phyloP scores from a whole-genome alignment of 345 rosid species.

The Ailanthus altissimus region DNA sequence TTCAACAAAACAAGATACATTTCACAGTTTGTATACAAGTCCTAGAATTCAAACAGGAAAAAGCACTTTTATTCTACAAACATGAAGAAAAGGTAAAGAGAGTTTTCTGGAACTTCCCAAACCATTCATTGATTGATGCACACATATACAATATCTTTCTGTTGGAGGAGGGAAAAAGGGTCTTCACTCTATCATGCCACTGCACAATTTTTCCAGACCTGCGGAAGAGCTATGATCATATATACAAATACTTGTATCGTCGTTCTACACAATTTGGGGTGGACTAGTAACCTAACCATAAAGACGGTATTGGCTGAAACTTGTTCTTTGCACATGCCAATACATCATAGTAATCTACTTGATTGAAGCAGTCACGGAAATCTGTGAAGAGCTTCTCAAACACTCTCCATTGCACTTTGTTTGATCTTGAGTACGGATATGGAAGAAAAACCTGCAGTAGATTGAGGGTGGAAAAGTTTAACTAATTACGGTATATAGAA shows the following conservation, averaged over 20 bases:
- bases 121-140: background rate
- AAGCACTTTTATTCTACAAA: background rate
- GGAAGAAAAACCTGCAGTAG: conserved; percentile 72
- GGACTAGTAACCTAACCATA: conserved; percentile 72
- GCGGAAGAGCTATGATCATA: background rate
- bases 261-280: background rate
- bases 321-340: conserved; percentile 70
- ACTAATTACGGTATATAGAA: conserved; percentile 50
- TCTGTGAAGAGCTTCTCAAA: conserved; percentile 84
- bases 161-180: background rate
- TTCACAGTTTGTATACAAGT: background rate
- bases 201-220: background rate
- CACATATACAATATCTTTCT: background rate
- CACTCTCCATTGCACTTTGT: conserved; percentile 71
- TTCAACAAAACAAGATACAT: background rate
- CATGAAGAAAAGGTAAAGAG: conserved; percentile 1
- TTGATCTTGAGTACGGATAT: conserved; percentile 72
- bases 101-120: background rate
- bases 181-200: background rate
- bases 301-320: conserved; percentile 73
- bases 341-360: conserved; percentile 63
- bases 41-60: background rate
- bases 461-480: background rate
- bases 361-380: conserved; percentile 72
- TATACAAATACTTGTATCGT: conserved; percentile 15